Evolutionary conservation across 2,329 filamentous ascomycete genomes (phyloP).

Genomic region (Fusarium nodosum): DNA sequence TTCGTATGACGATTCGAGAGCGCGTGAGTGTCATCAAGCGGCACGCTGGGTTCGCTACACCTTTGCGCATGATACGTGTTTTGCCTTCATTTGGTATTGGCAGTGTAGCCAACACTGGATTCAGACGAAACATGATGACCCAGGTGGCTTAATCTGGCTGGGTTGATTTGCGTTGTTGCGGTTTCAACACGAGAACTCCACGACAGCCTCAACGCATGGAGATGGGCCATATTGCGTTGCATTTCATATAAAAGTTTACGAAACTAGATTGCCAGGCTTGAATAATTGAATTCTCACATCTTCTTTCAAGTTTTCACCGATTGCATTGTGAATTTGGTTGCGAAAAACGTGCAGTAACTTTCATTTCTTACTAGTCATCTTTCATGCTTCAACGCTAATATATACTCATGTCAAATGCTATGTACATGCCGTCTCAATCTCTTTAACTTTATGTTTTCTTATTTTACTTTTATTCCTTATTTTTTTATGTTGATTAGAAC

Average conservation of each 20-base stretch:
- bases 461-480: neutral
- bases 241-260: neutral
- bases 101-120: constrained; percentile 45
- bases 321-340: neutral
- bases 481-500: constrained; percentile 31
- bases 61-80: constrained; percentile 43
- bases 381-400: constrained; percentile 33
- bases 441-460: neutral
- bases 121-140: constrained; percentile 42
- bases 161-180: constrained; percentile 3
- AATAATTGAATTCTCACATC: neutral
- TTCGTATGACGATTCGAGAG: constrained; percentile 35
- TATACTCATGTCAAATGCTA: constrained; percentile 20
- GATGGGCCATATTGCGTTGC: constrained; percentile 5
- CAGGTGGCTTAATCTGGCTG: constrained; percentile 18
- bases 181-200: constrained; percentile 41
- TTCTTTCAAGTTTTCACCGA: neutral
- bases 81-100: constrained; percentile 46
- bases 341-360: constrained; percentile 5
- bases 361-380: constrained; percentile 6
- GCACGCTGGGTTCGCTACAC: constrained; percentile 40
- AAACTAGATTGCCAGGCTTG: neutral
- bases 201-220: constrained; percentile 36
- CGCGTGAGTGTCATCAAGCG: constrained; percentile 33
- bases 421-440: constrained; percentile 10